phyloP scores from a whole-genome alignment of 352 stramenopile species.

The Phytophthora chlamydospora region DNA sequence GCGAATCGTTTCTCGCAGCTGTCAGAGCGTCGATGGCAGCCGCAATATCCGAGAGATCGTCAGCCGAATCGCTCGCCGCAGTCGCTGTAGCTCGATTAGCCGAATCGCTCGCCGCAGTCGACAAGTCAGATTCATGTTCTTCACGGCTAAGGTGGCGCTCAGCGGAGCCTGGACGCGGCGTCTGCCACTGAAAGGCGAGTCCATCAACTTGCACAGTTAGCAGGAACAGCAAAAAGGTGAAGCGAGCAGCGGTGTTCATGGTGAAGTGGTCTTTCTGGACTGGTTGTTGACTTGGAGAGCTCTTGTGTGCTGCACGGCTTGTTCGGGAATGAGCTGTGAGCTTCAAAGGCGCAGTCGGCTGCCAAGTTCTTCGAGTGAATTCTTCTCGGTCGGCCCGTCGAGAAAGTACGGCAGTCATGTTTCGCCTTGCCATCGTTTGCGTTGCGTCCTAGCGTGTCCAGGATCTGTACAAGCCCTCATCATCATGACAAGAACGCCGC shows the following conservation, averaged over 20 bases:
- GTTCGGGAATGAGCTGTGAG: slow-evolving; percentile 16
- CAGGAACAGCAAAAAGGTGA: slow-evolving; percentile 8
- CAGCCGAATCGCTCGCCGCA: not conserved
- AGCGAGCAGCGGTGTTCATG: slow-evolving; percentile 19
- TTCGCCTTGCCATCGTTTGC: not conserved
- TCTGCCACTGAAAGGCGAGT: slow-evolving; percentile 2
- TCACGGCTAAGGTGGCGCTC: slow-evolving; percentile 12
- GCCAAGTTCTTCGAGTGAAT: slow-evolving; percentile 4
- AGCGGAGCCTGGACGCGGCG: not conserved
- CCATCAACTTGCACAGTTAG: slow-evolving; percentile 8
- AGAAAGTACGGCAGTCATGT: slow-evolving; percentile 21
- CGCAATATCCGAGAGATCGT: slow-evolving; percentile 11
- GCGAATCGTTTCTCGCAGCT: not conserved
- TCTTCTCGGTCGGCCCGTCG: not conserved
- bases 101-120: too few species aligned
- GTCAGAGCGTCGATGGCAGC: slow-evolving; percentile 19
- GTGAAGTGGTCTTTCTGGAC: not conserved
- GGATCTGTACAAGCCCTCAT: too few species aligned
- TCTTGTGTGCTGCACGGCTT: slow-evolving; percentile 14
- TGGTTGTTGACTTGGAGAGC: not conserved
- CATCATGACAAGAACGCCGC: too few species aligned
- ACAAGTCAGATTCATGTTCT: slow-evolving; percentile 3
- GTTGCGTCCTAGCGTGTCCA: too few species aligned
- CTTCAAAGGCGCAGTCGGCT: not conserved
- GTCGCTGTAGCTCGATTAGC: not conserved